phyloP scores from a whole-genome alignment of 108 stramenopile species.

The Mediolabrus comicus region DNA sequence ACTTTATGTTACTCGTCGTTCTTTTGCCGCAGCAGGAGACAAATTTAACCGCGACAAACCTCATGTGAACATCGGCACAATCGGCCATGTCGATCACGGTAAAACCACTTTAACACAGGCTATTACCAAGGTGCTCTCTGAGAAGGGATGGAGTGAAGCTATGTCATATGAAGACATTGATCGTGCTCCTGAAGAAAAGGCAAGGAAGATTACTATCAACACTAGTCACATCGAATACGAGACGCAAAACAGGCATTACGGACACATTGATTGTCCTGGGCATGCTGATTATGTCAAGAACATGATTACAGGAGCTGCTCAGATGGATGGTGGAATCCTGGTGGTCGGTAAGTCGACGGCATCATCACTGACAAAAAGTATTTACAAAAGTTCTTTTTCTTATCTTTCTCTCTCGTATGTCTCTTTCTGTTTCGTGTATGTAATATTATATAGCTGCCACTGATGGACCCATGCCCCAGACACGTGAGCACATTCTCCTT shows the following conservation, averaged over 20 bases:
- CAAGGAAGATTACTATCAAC: constrained; percentile 95
- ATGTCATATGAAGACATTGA: constrained; percentile 97
- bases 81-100: constrained; percentile 99
- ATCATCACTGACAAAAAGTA: background rate
- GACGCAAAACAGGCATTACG: constrained; percentile 95
- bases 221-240: constrained; percentile 98
- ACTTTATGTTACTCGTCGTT: constrained; percentile 13
- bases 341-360: constrained; percentile 79
- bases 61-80: constrained; percentile 99
- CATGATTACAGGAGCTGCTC: constrained; percentile 99
- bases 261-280: constrained; percentile 99
- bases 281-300: constrained; percentile 99
- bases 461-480: constrained; percentile 99
- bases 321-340: constrained; percentile 99
- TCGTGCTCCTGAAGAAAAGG: constrained; percentile 97
- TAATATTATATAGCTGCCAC: constrained; percentile 67
- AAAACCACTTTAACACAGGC: constrained; percentile 99
- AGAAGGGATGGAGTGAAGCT: constrained; percentile 84
- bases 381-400: background rate
- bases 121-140: constrained; percentile 95
- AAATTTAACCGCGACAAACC: constrained; percentile 92
- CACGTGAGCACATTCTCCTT: constrained; percentile 98
- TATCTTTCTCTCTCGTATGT: background rate
- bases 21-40: constrained; percentile 52
- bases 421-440: background rate